Evolutionary conservation across 2,329 filamentous ascomycete genomes (phyloP).

Genomic region (Seiridium unicorne): DNA sequence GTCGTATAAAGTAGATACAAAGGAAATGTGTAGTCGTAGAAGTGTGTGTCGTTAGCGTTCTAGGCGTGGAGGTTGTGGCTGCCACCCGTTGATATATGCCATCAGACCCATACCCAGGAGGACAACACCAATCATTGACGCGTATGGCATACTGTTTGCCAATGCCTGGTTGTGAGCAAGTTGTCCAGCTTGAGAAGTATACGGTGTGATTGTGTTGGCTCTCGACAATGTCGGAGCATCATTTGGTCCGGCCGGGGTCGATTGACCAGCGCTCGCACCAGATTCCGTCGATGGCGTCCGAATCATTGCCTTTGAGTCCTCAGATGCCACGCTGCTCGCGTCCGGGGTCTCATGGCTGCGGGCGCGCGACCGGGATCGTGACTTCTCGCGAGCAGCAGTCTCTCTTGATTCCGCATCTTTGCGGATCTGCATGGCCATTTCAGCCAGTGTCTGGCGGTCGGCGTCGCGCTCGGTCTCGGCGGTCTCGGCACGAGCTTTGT

Average conservation of each 20-base stretch:
- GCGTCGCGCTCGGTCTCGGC: slow-evolving; percentile 76
- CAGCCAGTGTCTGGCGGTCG: slow-evolving; percentile 72
- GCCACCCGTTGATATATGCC: slow-evolving; percentile 85
- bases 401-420: slow-evolving; percentile 59
- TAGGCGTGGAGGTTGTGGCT: slow-evolving; percentile 41
- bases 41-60: slow-evolving; percentile 23
- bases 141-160: slow-evolving; percentile 67
- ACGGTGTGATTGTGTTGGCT: slow-evolving; percentile 48
- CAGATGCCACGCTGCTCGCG: slow-evolving; percentile 14
- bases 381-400: slow-evolving; percentile 38
- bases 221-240: slow-evolving; percentile 44
- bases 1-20: slow-evolving; percentile 7
- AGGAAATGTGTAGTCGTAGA: neutral
- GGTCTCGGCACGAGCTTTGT: slow-evolving; percentile 72
- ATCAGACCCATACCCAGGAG: slow-evolving; percentile 79
- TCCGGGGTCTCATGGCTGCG: slow-evolving; percentile 22
- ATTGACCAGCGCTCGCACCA: slow-evolving; percentile 13
- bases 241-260: slow-evolving; percentile 30
- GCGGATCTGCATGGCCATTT: slow-evolving; percentile 84
- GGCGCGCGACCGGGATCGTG: slow-evolving; percentile 34
- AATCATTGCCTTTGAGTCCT: slow-evolving; percentile 14
- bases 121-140: slow-evolving; percentile 80
- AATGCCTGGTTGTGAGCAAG: slow-evolving; percentile 42
- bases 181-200: slow-evolving; percentile 35
- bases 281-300: slow-evolving; percentile 22